phyloP scores from a whole-genome alignment of 306 rosid species.

The Corylus heterophylla region DNA sequence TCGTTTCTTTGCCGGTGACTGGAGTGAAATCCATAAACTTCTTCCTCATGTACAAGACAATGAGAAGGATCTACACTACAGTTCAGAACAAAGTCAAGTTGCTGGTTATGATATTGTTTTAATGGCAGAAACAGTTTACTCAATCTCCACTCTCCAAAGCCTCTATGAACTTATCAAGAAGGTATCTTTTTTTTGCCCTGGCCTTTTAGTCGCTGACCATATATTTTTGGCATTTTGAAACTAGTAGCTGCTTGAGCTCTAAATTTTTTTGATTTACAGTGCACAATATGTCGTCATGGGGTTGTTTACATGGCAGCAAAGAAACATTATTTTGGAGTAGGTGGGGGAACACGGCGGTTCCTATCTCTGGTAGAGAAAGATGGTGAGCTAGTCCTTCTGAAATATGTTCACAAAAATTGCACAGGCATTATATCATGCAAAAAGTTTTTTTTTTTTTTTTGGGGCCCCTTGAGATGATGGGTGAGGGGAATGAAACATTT shows the following conservation, averaged over 20 bases:
- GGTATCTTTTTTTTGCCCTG: conserved; percentile 43
- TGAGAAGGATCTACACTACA: conserved; percentile 18
- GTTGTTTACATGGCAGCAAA: conserved; percentile 83
- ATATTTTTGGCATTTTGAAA: conserved; percentile 16
- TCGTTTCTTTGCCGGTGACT: conserved; percentile 89
- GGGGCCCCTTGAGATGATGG: background rate
- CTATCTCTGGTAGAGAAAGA: conserved; percentile 77
- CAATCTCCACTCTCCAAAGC: conserved; percentile 58
- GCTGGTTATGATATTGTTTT: conserved; percentile 78
- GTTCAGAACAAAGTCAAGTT: conserved; percentile 22
- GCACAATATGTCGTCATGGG: conserved; percentile 57
- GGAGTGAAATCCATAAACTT: conserved; percentile 79
- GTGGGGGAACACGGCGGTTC: conserved; percentile 81
- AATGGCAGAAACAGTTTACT: conserved; percentile 97
- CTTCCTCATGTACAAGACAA: conserved; percentile 50
- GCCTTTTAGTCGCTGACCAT: background rate
- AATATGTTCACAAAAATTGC: background rate
- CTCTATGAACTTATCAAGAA: conserved; percentile 81
- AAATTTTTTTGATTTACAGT: conserved; percentile 40
- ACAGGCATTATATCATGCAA: background rate
- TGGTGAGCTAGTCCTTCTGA: conserved; percentile 49
- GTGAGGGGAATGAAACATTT: background rate
- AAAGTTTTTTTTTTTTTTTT: background rate
- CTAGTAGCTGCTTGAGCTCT: conserved; percentile 12
- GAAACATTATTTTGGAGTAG: conserved; percentile 96